Evolutionary conservation across 2,329 filamentous ascomycete species (phyloP).

Genomic region (Akanthomyces muscarius): DNA sequence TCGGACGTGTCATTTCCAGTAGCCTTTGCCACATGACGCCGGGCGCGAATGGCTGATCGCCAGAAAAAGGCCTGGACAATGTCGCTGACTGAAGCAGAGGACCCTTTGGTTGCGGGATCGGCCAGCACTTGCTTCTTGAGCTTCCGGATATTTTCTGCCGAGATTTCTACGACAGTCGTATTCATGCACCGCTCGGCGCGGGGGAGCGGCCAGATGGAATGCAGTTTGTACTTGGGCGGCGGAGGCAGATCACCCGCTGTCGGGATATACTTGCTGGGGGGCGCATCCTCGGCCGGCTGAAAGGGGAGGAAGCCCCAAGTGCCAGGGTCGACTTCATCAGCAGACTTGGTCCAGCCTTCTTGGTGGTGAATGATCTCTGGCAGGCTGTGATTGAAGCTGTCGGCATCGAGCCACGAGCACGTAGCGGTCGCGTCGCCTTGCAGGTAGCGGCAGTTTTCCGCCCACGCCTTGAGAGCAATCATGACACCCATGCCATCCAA

Average conservation of each 20-base stretch:
- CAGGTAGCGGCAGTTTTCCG: constrained; percentile 29
- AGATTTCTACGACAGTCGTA: constrained; percentile 32
- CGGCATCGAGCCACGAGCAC: constrained; percentile 27
- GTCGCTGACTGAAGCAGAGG: constrained; percentile 32
- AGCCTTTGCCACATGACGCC: constrained; percentile 30
- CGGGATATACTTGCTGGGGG: constrained; percentile 4
- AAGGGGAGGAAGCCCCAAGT: constrained; percentile 28
- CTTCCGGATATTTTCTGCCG: constrained; percentile 26
- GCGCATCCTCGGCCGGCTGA: constrained; percentile 16
- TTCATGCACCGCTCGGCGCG: constrained; percentile 26
- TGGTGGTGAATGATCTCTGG: constrained; percentile 27
- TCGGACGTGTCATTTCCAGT: constrained; percentile 18
- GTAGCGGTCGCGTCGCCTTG: constrained; percentile 25
- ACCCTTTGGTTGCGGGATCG: constrained; percentile 24
- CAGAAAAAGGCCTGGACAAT: constrained; percentile 39
- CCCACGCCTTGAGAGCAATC: constrained; percentile 28
- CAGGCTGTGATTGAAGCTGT: constrained; percentile 30
- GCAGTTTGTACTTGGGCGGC: constrained; percentile 25
- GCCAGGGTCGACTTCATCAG: constrained; percentile 25
- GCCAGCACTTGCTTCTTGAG: constrained; percentile 29
- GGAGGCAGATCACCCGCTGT: constrained; percentile 19
- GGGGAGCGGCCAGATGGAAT: constrained; percentile 28
- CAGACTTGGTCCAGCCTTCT: constrained; percentile 22
- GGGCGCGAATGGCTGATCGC: constrained; percentile 32
- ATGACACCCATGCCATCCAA: constrained; percentile 30